phyloP scores from a whole-genome alignment of 2,329 filamentous ascomycete species.

The Cladophialophora yegresii region DNA sequence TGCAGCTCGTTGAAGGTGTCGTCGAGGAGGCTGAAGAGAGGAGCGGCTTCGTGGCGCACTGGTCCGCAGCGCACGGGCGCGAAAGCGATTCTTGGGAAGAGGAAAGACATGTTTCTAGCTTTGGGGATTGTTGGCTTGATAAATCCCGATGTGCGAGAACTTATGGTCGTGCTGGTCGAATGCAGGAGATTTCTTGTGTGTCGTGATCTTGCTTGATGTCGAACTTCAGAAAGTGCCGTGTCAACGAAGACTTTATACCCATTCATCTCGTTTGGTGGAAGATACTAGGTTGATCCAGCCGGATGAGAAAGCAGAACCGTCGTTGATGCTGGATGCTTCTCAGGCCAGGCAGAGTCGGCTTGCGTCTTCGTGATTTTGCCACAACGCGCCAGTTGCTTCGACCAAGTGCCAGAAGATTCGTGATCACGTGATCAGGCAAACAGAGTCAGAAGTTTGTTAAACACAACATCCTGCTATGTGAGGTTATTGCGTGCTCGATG shows the following conservation, averaged over 20 bases:
- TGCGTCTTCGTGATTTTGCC: slow-evolving; percentile 28
- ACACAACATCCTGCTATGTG: too few relatives aligned
- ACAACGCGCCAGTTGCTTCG: slow-evolving; percentile 30
- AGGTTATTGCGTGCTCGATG: background rate
- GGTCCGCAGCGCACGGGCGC: slow-evolving; percentile 33
- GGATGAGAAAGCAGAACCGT: slow-evolving; percentile 31
- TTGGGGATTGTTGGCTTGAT: slow-evolving; percentile 26
- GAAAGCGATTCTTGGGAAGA: slow-evolving; percentile 41
- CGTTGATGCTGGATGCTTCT: slow-evolving; percentile 31
- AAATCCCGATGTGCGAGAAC: slow-evolving; percentile 28
- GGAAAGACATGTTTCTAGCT: slow-evolving; percentile 44
- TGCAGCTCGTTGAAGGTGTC: slow-evolving; percentile 40
- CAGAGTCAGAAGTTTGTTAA: background rate
- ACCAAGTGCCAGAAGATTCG: slow-evolving; percentile 25
- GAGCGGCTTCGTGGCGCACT: slow-evolving; percentile 44
- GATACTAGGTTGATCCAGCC: slow-evolving; percentile 20
- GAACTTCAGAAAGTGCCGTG: slow-evolving; percentile 17
- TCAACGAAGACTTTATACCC: slow-evolving; percentile 31
- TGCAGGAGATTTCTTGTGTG: slow-evolving; percentile 34
- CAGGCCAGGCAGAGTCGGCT: slow-evolving; percentile 27
- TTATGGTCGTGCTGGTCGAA: slow-evolving; percentile 30
- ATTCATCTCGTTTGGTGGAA: slow-evolving; percentile 28
- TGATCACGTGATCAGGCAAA: slow-evolving; percentile 21
- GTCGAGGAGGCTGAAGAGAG: slow-evolving; percentile 52
- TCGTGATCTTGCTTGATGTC: slow-evolving; percentile 32